A percentile compares a stretch with the other conserved stretches of the same genome.
phyloP scores from a whole-genome alignment of 2,329 filamentous ascomycete species.

The Pseudogymnoascus sp. region DNA sequence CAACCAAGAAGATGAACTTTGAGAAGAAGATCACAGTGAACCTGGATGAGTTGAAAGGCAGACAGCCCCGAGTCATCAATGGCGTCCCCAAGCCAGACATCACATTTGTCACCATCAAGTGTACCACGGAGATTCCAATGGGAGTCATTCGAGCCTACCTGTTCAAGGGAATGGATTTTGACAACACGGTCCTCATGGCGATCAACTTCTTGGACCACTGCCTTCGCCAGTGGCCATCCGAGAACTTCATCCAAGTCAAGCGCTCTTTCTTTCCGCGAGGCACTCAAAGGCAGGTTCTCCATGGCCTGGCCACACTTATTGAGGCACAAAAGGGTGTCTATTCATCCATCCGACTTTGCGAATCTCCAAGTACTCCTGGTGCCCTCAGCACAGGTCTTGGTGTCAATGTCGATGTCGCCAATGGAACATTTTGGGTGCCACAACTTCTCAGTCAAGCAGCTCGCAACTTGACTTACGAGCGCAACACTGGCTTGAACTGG shows the following conservation, averaged over 20 bases:
- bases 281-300: conserved; percentile 12
- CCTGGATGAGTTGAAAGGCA: conserved; percentile 56
- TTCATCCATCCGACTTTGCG: conserved; percentile 69
- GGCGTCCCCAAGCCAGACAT: conserved; percentile 28
- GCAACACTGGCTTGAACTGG: conserved; percentile 19
- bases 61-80: conserved; percentile 30
- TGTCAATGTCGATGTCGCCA: conserved; percentile 85
- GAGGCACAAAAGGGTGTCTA: conserved; percentile 87
- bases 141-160: conserved; percentile 59
- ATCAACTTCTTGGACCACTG: conserved; percentile 90
- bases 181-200: conserved; percentile 63
- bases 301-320: conserved; percentile 53
- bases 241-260: conserved; percentile 62
- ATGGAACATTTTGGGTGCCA: conserved; percentile 74
- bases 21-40: conserved; percentile 47
- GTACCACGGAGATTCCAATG: conserved; percentile 62
- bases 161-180: conserved; percentile 47
- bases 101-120: conserved; percentile 53
- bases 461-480: conserved; percentile 22
- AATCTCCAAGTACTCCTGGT: conserved; percentile 33
- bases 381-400: conserved; percentile 49
- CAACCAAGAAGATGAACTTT: conserved; percentile 3
- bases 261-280: conserved; percentile 63
- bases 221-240: conserved; percentile 68
- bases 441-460: conserved; percentile 30